These are phyloP conservation scores for Tricladium varicosporioides DNA, from an alignment of 2,329 filamentous ascomycete genomes.

Conservation along the genomic window DNA sequence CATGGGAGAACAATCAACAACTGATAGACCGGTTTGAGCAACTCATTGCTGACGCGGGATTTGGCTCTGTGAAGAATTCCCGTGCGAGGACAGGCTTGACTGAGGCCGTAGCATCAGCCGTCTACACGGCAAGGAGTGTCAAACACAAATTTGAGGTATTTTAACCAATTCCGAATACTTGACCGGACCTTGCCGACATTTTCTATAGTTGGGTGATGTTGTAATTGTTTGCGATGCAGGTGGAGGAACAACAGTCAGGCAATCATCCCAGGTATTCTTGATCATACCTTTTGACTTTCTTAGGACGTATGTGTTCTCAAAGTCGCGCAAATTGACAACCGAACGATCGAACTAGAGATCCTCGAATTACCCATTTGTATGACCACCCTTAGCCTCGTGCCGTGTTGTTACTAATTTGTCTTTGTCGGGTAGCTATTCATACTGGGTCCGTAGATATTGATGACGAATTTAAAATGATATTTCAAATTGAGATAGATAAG, in stretches of 20 bases:
- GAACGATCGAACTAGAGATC: background rate
- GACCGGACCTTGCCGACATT: no score
- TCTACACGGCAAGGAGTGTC: background rate
- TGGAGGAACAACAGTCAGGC: background rate
- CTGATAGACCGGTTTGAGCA: background rate
- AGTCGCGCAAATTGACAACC: background rate
- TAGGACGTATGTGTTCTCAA: background rate
- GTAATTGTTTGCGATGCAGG: background rate
- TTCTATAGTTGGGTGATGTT: background rate
- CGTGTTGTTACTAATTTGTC: no score
- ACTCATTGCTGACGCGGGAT: constrained; percentile 10
- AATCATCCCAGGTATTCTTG: no score
- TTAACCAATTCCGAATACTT: no score
- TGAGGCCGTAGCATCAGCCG: background rate
- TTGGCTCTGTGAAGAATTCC: background rate
- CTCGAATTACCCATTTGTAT: no score
- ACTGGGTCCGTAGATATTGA: background rate
- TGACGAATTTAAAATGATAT: background rate
- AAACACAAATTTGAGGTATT: background rate
- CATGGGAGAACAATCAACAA: background rate
- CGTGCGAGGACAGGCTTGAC: background rate
- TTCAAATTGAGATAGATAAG: background rate
- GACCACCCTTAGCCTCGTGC: no score
- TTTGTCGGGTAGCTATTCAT: no score
- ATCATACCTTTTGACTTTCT: no score